Base-by-base conservation (phyloP, 331 rosid species). In the Malus hybrid region DNA sequence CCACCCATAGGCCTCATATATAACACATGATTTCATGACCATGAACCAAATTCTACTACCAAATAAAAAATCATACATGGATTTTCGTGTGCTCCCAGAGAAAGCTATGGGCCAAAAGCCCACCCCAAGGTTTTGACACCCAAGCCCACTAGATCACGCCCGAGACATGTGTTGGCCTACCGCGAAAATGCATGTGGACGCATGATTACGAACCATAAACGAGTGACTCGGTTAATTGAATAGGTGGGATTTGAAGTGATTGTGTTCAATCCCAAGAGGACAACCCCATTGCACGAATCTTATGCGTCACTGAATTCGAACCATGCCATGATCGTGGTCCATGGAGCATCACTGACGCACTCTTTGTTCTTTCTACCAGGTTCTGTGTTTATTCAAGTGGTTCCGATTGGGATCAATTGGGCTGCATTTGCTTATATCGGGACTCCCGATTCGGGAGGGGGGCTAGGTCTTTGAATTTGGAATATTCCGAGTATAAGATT, bases 271-370 rank as follows among this genome's bases (percentile, higher is more conserved):
- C 85, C 90, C 52, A 75, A 71, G 7, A 20, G 19, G 9, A 18
- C 29, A 0, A 79, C 76, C 5, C 34, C 77, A 2, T 28, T 89
- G 86, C 36, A 39, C 0, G 22, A 78, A 10, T 62, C 82, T 11
- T 88, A 80, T 50, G 73, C 69, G 55, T 19, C 81, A 34, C 3
- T 91, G 31, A 90, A 88, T 48, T 71, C 77, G 4, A 86, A 89
- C 56, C 86, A 91, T 70, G 90, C 78, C 1, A 28, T 89, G 83
- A 31, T 90, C 3, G 97, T 93, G 6, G 82, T 91, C 12, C 96
- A 89, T 42, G 97, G 91, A 1, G 93, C 93, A 0, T 89, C 86
- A 2, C 76, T 91, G 3, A 91, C 96, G 5, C 86, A 89, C 60
- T 57, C 72, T 0, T 29, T 89, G 63, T 89, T 91, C 73, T 75